Evolutionary conservation across 2,329 filamentous ascomycete species (phyloP), one percentile per base, ranked within the genome.

Genomic region (Tolypocladium capitatum): DNA sequence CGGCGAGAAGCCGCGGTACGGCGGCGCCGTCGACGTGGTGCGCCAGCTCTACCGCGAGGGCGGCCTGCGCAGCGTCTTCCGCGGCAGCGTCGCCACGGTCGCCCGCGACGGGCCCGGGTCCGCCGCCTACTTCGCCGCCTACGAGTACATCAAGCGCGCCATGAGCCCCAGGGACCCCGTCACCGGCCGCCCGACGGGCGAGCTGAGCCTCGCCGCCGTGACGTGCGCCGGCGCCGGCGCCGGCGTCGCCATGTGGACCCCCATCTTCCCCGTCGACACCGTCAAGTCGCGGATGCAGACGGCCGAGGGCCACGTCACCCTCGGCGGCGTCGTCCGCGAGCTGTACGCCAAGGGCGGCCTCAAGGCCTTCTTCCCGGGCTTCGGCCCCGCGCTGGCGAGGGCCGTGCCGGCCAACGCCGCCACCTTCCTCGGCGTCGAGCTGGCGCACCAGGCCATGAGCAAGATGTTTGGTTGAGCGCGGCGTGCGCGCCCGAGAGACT

Each of bases 161-260:
- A 72, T 98, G 52, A 95, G 89, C 3, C 92, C 91, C 38, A 79
- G 85, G 60, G 88, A 96, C 59, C 81, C 80, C 3, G 68, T 75
- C 18, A 79, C 76, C 0, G 88, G 87, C 24, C 81, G 83, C 60
- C 77, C 85, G 2, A 78, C 74, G 5, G 90, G 89, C 38, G 74
- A 92, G 57, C 69, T 97, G 49, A 91, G 84, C 59, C 72, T 98
- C 53, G 71, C 79, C 2, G 92, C 92, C 11, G 78, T 98, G 49
- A 87, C 90, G 58, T 78, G 80, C 28, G 92, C 92, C 2, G 92
- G 92, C 58, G 92, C 86, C 53, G 86, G 83, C 4, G 92, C 92
- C 0, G 92, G 92, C 61, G 80, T 98, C 27, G 92, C 92, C 53
- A 98, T 98, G 92, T 98, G 92, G 92, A 92, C 96, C 56, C 90